Evolutionary conservation across 2,329 filamentous ascomycete species (phyloP), one percentile per base, ranked within the genome.

Genomic region (Plectosphaerella plurivora): DNA sequence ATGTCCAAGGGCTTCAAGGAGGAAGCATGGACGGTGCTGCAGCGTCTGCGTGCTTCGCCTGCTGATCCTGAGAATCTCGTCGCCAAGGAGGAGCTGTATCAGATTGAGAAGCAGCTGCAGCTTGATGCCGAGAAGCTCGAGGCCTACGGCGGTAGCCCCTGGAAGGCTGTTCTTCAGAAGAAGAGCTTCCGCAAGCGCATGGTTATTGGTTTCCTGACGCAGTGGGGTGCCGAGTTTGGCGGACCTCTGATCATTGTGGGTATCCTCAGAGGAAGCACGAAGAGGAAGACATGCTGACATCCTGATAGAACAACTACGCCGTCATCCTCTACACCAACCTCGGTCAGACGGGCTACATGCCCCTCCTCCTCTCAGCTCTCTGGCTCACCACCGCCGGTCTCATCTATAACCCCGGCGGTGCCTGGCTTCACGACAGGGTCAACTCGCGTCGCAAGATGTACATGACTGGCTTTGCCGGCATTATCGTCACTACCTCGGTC

Each of bases 191-290:
- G 76, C 16, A 79, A 76, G 64, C 66, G 77, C 1, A 76, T 79
- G 73, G 65, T 71, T 2, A 75, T 79, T 42, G 75, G 75, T 0
- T 79, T 79, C 54, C 61, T 79, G 36, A 79, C 75, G 0, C 76
- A 78, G 56, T 79, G 75, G 74, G 76, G 75, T 20, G 75, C 76
- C 2, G 75, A 79, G 50, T 79, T 78, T 58, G 74, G 70, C n/a
- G 76, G 76, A 0, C 74, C 75, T 11, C 65, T 79, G 1, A 74
- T 79, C 15, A 78, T 79, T 51, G 74, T 76, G 52, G 61, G 73
- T 68, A 5, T 22, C 5, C 22, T 5, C 14, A 5, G 42, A 16
- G 2, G 16, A 20, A 35, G 1, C 12, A 6, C 15, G 44, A 10
- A 6, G 20, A 14, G 24, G 6, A 5, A 45, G 33, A 33, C 28